Conservation (phyloP, 2,329 filamentous ascomycete genomes). For the Ophiocordyceps polyrhachis-furcata region DNA sequence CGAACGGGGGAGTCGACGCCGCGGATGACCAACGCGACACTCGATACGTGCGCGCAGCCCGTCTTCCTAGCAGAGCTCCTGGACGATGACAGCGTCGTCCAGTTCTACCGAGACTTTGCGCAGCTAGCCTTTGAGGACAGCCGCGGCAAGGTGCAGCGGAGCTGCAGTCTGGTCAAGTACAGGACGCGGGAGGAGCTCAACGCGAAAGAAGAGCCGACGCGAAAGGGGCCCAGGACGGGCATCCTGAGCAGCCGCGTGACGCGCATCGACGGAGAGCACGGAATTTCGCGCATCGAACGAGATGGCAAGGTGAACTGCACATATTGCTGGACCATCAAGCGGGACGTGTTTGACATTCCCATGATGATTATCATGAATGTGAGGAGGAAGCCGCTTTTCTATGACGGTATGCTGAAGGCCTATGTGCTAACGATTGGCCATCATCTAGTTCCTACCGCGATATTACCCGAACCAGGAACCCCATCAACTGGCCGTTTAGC, state of each 20-base stretch:
- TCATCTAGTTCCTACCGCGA: conserved; percentile 36
- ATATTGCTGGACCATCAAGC: conserved; percentile 92
- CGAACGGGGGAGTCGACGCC: conserved; percentile 29
- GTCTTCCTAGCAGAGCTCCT: conserved; percentile 85
- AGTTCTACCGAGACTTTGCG: conserved; percentile 93
- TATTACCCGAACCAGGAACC: conserved; percentile 39
- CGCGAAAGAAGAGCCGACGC: conserved; percentile 19
- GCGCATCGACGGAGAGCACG: conserved; percentile 52
- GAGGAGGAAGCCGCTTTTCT: conserved; percentile 26
- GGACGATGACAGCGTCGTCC: conserved; percentile 80
- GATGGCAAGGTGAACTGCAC: conserved; percentile 89
- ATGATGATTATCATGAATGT: conserved; percentile 99
- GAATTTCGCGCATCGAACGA: conserved; percentile 64
- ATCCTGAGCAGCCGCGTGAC: conserved; percentile 41
- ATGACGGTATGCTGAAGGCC: too few relatives aligned
- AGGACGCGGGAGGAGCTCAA: conserved; percentile 47
- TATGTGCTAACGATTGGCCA: conserved; percentile 5
- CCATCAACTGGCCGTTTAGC: conserved; percentile 34
- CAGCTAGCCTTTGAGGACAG: conserved; percentile 85
- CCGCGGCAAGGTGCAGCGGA: conserved; percentile 64
- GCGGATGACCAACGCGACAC: conserved; percentile 25
- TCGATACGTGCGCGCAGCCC: conserved; percentile 40
- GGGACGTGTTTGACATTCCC: conserved; percentile 94
- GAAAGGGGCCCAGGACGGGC: conserved; percentile 22
- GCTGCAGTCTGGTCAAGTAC: conserved; percentile 80